phyloP scores from a whole-genome alignment of 139 green algal genomes.

The Chlamydomonas incerta region DNA sequence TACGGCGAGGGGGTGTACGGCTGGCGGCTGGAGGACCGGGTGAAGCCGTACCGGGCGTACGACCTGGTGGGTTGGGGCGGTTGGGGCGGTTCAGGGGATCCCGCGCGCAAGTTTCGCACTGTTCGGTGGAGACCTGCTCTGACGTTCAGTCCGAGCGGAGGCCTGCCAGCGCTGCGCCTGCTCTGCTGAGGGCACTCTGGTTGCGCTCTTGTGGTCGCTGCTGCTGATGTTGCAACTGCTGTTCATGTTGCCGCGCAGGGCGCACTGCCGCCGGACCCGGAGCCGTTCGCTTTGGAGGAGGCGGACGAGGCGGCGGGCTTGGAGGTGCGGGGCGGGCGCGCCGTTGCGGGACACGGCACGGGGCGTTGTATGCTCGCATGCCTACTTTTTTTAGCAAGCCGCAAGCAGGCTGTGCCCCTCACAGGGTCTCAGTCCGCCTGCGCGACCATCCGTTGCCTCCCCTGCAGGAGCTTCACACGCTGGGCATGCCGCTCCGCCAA shows the following conservation, averaged over 20 bases:
- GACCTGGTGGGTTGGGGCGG: not conserved
- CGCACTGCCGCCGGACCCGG: constrained; percentile 18
- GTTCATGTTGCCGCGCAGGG: no score
- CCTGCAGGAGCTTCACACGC: constrained; percentile 32
- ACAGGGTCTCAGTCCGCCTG: no score
- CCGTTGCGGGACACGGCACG: no score
- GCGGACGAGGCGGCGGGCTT: constrained; percentile 27
- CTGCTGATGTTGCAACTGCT: no score
- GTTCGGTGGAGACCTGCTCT: no score
- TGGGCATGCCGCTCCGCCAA: constrained; percentile 21
- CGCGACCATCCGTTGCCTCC: not conserved
- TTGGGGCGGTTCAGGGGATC: no score
- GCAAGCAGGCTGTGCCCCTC: no score
- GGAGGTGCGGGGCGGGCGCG: not conserved
- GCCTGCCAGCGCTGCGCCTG: no score
- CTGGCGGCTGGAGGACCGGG: constrained; percentile 31
- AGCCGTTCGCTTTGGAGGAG: constrained; percentile 25
- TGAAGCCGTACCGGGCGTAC: constrained; percentile 40
- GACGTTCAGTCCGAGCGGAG: no score
- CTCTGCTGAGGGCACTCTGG: no score
- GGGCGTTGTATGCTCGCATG: not conserved
- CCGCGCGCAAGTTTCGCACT: no score
- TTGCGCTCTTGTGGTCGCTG: no score
- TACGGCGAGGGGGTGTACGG: constrained; percentile 36
- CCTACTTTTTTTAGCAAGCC: not conserved